Evolutionary conservation across 176 grass and related monocot genomes (phyloP), one percentile per base, ranked within the genome.

Genomic region (Ananas comosus): DNA sequence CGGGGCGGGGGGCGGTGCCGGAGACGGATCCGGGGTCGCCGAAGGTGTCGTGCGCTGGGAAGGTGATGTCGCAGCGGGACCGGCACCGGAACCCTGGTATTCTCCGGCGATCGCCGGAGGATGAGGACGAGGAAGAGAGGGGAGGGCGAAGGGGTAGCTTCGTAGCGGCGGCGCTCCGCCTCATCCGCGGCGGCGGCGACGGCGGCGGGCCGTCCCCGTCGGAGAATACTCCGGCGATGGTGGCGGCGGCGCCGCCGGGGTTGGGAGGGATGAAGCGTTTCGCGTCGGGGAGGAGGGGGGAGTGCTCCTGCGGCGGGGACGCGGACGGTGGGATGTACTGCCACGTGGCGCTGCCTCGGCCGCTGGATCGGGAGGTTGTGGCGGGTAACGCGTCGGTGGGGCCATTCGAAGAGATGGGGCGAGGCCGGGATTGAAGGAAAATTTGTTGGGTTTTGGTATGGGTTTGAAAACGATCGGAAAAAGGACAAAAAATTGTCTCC

Each of bases 1-100:
- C 4, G 4, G 33, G 33, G 71, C 16, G 70, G 0, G 87, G 70
- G 0, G 87, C 87, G n/a, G 82, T 83, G 19, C 82, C 87, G 47
- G 89, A 91, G 49, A 21, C 51, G 8, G 87, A 90, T 75, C 94
- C 87, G 5, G 63, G 72, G 1, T 93, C 94, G 0, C 94, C 94
- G 13, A 99, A 99, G 74, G 80, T 99, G 0, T 99, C 94, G 12
- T 99, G 94, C 78, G 80, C 93, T 67, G 94, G 94, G 18, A 99
- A 93, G 80, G 87, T 99, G 10, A 76, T 90, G 51, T 84, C 89
- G 6, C 87, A 82, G 12, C 72, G 67, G 61, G 78, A 51, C 18
- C 75, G 83, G 59, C 59, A 66, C 18, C 78, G 74, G 28, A 66
- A 50, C 21, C 68, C 72, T 1, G 14, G 65, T 3, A 63, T 75